These are phyloP conservation scores for Jacaranda mimosifolia DNA, from an alignment of 257 asterid species.

Conservation along the genomic window DNA sequence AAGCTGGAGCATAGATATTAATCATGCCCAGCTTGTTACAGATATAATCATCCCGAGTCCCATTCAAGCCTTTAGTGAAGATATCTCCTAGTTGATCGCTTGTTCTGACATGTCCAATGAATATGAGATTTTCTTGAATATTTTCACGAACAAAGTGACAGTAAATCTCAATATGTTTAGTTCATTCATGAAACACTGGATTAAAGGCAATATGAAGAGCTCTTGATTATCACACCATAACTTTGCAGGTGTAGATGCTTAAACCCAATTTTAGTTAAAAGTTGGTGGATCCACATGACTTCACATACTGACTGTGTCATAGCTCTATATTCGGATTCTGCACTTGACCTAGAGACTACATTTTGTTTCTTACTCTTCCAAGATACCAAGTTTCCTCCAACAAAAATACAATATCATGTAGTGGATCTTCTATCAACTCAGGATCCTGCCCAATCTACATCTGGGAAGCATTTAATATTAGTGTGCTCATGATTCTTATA, in stretches of 20 bases:
- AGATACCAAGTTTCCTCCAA: neutral
- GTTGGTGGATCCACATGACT: neutral
- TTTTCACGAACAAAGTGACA: too few species aligned
- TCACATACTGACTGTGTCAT: neutral
- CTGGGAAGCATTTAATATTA: neutral
- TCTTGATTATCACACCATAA: neutral
- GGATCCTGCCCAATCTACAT: neutral
- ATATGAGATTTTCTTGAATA: too few species aligned
- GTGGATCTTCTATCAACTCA: too few species aligned
- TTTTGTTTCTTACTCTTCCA: slow-evolving; percentile 28
- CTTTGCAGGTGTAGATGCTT: neutral
- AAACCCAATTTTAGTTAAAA: neutral
- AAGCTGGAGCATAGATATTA: slow-evolving; percentile 2
- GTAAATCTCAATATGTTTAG: too few species aligned
- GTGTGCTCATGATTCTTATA: neutral
- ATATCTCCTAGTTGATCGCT: neutral
- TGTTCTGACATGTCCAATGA: too few species aligned
- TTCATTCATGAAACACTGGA: too few species aligned
- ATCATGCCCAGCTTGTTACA: slow-evolving; percentile 21
- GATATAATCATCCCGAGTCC: neutral
- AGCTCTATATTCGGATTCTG: slow-evolving; percentile 11
- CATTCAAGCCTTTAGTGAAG: neutral
- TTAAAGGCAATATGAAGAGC: too few species aligned
- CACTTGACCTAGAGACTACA: slow-evolving; percentile 5
- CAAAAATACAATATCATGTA: neutral